Evolutionary conservation across 176 grass and related monocot species (phyloP).

Genomic region (Oryza glumipatula): DNA sequence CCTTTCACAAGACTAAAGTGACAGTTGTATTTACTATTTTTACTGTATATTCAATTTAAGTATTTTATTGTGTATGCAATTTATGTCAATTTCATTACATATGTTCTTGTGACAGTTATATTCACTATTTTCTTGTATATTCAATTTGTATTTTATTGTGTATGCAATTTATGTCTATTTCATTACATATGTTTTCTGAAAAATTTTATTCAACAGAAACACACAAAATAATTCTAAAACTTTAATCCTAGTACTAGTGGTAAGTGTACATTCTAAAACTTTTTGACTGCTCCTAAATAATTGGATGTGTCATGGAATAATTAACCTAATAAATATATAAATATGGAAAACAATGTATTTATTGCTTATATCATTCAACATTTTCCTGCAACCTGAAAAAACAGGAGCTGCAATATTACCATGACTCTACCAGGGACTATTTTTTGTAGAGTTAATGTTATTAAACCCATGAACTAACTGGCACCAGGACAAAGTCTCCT

Average conservation of each 20-base stretch:
- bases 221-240: neutral
- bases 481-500: neutral
- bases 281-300: no score
- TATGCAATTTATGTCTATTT: neutral
- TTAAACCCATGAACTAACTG: neutral
- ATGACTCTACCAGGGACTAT: neutral
- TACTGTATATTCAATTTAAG: neutral
- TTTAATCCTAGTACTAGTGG: neutral
- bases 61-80: neutral
- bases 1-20: neutral
- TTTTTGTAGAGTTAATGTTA: neutral
- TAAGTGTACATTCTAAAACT: no score
- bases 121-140: no score
- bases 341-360: neutral
- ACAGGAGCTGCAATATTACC: neutral
- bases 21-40: neutral
- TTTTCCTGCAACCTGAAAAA: neutral
- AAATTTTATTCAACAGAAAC: neutral
- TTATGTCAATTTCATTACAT: neutral
- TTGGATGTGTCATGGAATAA: neutral
- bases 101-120: neutral
- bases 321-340: neutral
- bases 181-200: neutral
- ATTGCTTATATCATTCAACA: neutral
- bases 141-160: no score